These are phyloP conservation scores for Rhizopogon vinicolor DNA, from an alignment of 768 basidiomycete species.

Conservation along the genomic window DNA sequence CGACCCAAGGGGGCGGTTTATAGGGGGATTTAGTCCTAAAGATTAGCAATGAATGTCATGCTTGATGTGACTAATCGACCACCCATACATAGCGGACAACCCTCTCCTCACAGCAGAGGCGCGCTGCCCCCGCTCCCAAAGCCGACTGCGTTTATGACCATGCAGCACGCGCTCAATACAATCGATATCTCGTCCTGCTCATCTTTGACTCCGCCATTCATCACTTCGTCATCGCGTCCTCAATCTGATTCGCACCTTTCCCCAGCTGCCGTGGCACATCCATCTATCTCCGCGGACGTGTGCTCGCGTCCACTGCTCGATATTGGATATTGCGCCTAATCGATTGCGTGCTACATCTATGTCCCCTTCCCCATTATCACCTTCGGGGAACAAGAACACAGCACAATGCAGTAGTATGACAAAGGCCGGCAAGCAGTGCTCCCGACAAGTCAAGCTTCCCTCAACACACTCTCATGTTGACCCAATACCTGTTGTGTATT, in stretches of 20 bases:
- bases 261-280: conserved; percentile 3
- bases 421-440: conserved; percentile 60
- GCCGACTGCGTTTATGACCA: conserved; percentile 21
- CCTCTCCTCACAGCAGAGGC: conserved; percentile 6
- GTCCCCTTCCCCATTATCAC: conserved; percentile 13
- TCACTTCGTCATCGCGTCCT: conserved; percentile 23
- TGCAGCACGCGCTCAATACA: conserved; percentile 28
- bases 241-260: conserved; percentile 25
- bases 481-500: conserved; percentile 40
- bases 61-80: conserved; percentile 10
- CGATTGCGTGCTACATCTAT: conserved; percentile 17
- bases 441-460: conserved; percentile 49
- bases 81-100: conserved; percentile 1
- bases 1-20: conserved; percentile 24
- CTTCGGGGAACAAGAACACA: conserved; percentile 13
- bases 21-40: conserved; percentile 45
- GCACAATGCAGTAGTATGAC: conserved; percentile 63
- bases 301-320: conserved; percentile 9
- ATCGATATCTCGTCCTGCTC: conserved; percentile 6
- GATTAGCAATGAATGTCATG: conserved; percentile 3
- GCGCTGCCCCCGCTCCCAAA: conserved; percentile 20
- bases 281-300: conserved; percentile 1
- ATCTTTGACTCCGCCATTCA: conserved; percentile 15
- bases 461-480: conserved; percentile 19
- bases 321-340: conserved; percentile 9